Evolutionary conservation across 306 rosid genomes (phyloP), one percentile per base, ranked within the genome.

Genomic region (Acmispon strigosus): DNA sequence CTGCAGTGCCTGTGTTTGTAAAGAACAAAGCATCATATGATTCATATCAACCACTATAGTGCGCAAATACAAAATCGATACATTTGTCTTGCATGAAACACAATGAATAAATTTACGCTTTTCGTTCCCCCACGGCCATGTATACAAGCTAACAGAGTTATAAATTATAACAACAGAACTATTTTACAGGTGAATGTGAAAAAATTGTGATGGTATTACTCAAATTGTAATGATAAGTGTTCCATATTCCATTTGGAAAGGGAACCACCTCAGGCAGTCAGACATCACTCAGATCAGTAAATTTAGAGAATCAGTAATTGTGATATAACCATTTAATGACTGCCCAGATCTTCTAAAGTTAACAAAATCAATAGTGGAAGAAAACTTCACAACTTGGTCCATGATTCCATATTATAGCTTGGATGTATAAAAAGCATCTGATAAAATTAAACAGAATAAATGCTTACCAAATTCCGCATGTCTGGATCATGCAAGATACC

Each of bases 401-500:
- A 54, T 42, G 62, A 64, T 65, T 73, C 57, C 36, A 8, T 4
- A 74, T 71, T 44, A 53, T 17, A 63, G 41, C 36, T 75, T 65
- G 13, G 4, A 41, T 17, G 48, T 10, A 41, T 51, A 52, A 52
- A 50, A 44, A 62, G 50, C 10, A 34, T 16, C 14, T 12, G 1
- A 37, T 8, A 66, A 55, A 37, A 47, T 66, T 45, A 74, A 27
- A 80, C 24, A 37, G 62, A 70, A 29, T 18, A 19, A 58, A 67
- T 58, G 75, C 78, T 73, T 78, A 94, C 99, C 93, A 68, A 81
- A 69, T 65, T 83, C 54, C 96, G 87, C 88, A 86, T 53, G 79
- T 67, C 78, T 66, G 90, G 91, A 70, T 94, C 97, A 68, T 76
- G 85, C 85, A 94, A 79, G 75, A 91, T 79, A 41, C 92, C 90